These are phyloP conservation scores for Sarcodon aspratus DNA, from an alignment of 768 basidiomycete genomes.

Conservation along the genomic window DNA sequence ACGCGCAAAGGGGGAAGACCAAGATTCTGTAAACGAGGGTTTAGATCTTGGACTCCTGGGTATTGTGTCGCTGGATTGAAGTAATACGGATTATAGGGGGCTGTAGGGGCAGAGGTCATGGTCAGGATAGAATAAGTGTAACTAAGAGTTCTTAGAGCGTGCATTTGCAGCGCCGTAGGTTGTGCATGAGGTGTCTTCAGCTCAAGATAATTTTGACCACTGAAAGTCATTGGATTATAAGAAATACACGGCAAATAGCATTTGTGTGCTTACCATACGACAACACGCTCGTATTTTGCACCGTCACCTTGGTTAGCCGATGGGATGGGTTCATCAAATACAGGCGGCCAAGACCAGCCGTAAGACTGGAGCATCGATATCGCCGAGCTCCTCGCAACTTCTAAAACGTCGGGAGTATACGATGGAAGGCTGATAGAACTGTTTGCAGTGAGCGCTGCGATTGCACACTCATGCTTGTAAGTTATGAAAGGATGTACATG, in stretches of 20 bases:
- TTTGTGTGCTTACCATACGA: conserved; percentile 16
- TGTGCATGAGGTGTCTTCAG: conserved; percentile 30
- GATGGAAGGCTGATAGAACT: conserved; percentile 10
- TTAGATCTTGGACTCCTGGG: conserved; percentile 26
- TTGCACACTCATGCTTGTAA: not conserved
- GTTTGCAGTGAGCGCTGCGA: not conserved
- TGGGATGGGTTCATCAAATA: conserved; percentile 28
- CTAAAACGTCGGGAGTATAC: conserved; percentile 8
- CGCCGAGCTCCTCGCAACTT: conserved; percentile 10
- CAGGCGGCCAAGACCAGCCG: conserved; percentile 31
- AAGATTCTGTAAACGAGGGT: conserved; percentile 51
- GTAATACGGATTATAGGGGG: conserved; percentile 19
- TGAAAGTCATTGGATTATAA: conserved; percentile 13
- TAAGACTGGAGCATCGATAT: conserved; percentile 18
- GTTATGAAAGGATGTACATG: not conserved
- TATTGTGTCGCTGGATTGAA: not conserved
- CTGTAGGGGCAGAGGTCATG: conserved; percentile 15
- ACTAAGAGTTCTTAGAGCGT: conserved; percentile 54
- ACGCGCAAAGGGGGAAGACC: conserved; percentile 43
- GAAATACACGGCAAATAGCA: conserved; percentile 5
- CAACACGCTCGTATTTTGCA: conserved; percentile 21
- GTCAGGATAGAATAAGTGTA: conserved; percentile 41
- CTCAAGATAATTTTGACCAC: conserved; percentile 42
- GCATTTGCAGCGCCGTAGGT: conserved; percentile 49
- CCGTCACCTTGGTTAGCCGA: conserved; percentile 10